These are phyloP conservation scores for Pilobolus umbonatus DNA, from an alignment of 192 early-diverging fungal species.

Conservation along the genomic window DNA sequence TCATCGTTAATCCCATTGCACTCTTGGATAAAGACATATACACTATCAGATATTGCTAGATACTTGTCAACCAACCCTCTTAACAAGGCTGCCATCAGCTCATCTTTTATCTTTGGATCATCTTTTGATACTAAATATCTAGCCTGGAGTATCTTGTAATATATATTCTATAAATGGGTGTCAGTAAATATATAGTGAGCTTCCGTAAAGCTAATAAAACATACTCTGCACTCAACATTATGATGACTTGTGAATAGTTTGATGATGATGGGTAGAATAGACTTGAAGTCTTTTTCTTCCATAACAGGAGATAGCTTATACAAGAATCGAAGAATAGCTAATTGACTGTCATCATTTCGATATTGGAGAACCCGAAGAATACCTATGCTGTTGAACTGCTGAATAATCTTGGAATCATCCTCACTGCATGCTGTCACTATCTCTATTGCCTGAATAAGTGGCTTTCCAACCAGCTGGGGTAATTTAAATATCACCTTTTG, in stretches of 20 bases:
- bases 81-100: conserved; percentile 34
- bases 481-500: conserved; percentile 5
- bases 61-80: conserved; percentile 42
- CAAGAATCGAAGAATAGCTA: conserved; percentile 49
- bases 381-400: neutral
- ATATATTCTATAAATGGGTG: conserved; percentile 41
- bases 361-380: neutral
- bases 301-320: conserved; percentile 40
- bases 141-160: conserved; percentile 42
- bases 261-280: conserved; percentile 42
- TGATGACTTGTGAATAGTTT: conserved; percentile 47
- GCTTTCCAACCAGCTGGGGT: neutral
- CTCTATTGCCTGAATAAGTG: neutral
- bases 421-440: neutral
- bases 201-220: neutral
- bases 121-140: conserved; percentile 34
- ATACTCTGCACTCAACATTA: conserved; percentile 50
- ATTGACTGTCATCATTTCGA: conserved; percentile 56
- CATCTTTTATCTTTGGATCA: no score
- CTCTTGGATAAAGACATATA: conserved; percentile 39
- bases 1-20: conserved; percentile 30
- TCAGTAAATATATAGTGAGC: no score
- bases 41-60: conserved; percentile 32
- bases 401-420: neutral
- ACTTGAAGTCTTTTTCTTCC: conserved; percentile 36